These are phyloP conservation scores for Ascochyta lentis DNA, from an alignment of 2,329 filamentous ascomycete species.

Conservation along the genomic window DNA sequence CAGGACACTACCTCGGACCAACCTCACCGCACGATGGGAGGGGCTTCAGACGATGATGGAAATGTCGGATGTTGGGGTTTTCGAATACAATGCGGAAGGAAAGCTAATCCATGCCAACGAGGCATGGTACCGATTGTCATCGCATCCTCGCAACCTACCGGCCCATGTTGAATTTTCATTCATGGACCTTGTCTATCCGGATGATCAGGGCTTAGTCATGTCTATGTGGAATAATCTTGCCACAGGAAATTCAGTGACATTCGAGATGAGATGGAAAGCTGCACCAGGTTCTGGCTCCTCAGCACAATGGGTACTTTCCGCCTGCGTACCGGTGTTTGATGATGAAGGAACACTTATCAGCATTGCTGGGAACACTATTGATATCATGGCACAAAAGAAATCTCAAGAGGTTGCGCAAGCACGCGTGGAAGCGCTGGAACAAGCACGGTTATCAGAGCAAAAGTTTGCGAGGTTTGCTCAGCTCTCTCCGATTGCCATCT, in stretches of 20 bases:
- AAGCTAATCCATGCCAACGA: slow-evolving; percentile 40
- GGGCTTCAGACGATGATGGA: slow-evolving; percentile 44
- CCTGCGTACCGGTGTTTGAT: slow-evolving; percentile 40
- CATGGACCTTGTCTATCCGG: slow-evolving; percentile 40
- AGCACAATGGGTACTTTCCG: slow-evolving; percentile 39
- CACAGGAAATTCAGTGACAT: slow-evolving; percentile 36
- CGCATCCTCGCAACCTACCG: slow-evolving; percentile 28
- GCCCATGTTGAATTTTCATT: slow-evolving; percentile 36
- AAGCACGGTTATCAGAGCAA: slow-evolving; percentile 31
- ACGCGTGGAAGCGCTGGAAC: slow-evolving; percentile 36
- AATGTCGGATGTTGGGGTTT: slow-evolving; percentile 45
- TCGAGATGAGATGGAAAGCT: slow-evolving; percentile 46
- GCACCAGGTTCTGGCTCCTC: slow-evolving; percentile 18
- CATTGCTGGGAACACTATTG: slow-evolving; percentile 42
- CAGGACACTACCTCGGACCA: slow-evolving; percentile 15
- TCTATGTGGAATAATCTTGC: slow-evolving; percentile 40
- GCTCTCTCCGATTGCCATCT: slow-evolving; percentile 36
- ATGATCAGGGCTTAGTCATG: slow-evolving; percentile 36
- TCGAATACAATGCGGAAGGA: slow-evolving; percentile 37
- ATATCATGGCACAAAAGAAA: slow-evolving; percentile 43
- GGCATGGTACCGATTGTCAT: slow-evolving; percentile 38
- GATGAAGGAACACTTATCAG: slow-evolving; percentile 34
- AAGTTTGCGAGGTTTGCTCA: slow-evolving; percentile 38
- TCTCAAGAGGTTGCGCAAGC: slow-evolving; percentile 29
- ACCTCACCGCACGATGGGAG: slow-evolving; percentile 34